A percentile compares a stretch with the other conserved stretches of the same genome.
phyloP scores from a whole-genome alignment of 2,329 filamentous ascomycete genomes.

The Macroventuria anomochaeta region DNA sequence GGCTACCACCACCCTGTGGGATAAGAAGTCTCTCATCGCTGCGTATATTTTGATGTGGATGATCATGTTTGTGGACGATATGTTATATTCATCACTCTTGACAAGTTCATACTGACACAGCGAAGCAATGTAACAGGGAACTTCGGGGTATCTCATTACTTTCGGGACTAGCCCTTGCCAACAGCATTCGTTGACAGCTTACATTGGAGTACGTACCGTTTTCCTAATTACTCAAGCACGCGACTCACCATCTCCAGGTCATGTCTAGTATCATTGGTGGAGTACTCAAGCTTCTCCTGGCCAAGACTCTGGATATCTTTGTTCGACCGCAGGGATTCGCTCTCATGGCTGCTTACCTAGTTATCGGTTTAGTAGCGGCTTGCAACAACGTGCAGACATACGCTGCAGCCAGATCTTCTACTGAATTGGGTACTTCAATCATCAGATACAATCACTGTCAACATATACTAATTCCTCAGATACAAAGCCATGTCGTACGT shows the following conservation, averaged over 20 bases:
- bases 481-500: slow-evolving; percentile 63
- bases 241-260: not conserved
- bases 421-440: slow-evolving; percentile 58
- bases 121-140: slow-evolving; percentile 46
- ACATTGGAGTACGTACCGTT: slow-evolving; percentile 29
- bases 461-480: not conserved
- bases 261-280: slow-evolving; percentile 45
- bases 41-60: slow-evolving; percentile 44
- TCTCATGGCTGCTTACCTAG: slow-evolving; percentile 30
- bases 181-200: slow-evolving; percentile 40
- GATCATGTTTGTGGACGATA: slow-evolving; percentile 47
- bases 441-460: not conserved
- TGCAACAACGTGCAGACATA: slow-evolving; percentile 66
- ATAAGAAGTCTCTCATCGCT: slow-evolving; percentile 44
- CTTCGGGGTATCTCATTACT: slow-evolving; percentile 41
- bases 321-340: slow-evolving; percentile 46
- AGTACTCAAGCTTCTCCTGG: slow-evolving; percentile 44
- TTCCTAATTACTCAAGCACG: not conserved
- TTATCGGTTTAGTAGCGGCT: slow-evolving; percentile 62
- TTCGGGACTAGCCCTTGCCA: slow-evolving; percentile 48
- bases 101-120: not conserved
- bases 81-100: no score
- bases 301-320: slow-evolving; percentile 49
- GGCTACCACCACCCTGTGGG: slow-evolving; percentile 51
- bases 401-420: slow-evolving; percentile 71